phyloP scores from a whole-genome alignment of 2,329 filamentous ascomycete genomes.

The Penicillium sp. region DNA sequence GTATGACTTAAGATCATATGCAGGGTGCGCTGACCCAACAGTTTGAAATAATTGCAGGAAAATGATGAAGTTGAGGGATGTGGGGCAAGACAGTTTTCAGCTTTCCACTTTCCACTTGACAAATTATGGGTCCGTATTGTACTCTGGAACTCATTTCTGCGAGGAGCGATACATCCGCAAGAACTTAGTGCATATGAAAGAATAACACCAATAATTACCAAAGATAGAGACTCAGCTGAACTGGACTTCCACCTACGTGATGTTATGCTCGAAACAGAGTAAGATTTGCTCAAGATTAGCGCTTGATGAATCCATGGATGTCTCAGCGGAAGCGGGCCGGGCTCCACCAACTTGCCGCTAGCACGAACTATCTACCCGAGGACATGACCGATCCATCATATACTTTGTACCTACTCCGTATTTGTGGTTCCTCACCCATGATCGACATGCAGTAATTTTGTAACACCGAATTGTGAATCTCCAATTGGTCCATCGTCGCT shows the following conservation, averaged over 20 bases:
- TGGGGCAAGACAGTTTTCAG: background rate
- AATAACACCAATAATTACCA: background rate
- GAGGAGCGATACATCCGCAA: background rate
- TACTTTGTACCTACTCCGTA: too few relatives aligned
- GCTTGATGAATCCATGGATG: background rate
- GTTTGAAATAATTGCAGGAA: background rate
- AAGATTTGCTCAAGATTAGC: background rate
- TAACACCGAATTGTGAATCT: background rate
- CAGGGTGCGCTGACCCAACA: background rate
- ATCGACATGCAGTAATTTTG: background rate
- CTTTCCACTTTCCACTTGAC: background rate
- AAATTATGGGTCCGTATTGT: background rate
- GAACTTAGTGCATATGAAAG: too few relatives aligned
- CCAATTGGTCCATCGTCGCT: background rate
- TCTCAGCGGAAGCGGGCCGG: conserved; percentile 7
- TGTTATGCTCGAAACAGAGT: background rate
- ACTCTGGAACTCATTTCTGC: background rate
- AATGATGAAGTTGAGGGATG: background rate
- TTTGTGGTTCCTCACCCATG: background rate
- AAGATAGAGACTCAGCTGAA: background rate
- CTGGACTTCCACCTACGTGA: background rate
- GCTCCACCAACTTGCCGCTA: background rate
- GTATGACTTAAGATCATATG: background rate
- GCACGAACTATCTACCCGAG: background rate
- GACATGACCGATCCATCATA: background rate